Evolutionary conservation across 495 filamentous ascomycete species (phyloP), one percentile per base, ranked within the genome.

Genomic region (Podospora fimiseda): DNA sequence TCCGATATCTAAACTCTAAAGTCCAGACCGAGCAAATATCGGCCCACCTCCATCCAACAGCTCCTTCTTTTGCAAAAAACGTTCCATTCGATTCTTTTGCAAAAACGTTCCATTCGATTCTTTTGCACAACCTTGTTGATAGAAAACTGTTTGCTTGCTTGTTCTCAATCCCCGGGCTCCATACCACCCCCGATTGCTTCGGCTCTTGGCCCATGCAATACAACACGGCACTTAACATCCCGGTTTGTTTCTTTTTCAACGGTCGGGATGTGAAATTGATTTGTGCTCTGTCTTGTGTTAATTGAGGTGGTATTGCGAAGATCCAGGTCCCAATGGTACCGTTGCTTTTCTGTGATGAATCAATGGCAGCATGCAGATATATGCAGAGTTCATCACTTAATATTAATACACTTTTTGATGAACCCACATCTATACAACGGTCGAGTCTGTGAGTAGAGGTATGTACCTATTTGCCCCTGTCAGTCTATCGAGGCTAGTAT

Each of bases 381-480:
- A 33, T 33, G 27, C 27, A 33, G 6, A 11, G 27, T 5, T 33
- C 11, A 11, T 33, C 11, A 33, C 11, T 33, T 6, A 11, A 11
- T 6, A 33, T 6, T 11, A 33, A 5, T 6, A 33, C 27, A 33
- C 5, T 11, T 33, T 5, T 6, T 11, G 11, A 33, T 11, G 27
- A 33, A 6, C 27, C 5, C 27, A 33, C 5, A 33, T 5, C 27
- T 33, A 33, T 5, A 33, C 27, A 33, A 33, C 27, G 5, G 27
- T 11, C 11, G 6, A 33, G 6, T 11, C 27, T 11, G n/a, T n/a
- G n/a, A n/a, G n/a, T n/a, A n/a, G n/a, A n/a, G n/a, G 9, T 13
- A 44, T 23, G 23, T 44, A 20, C 42, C 21, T 23, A 47, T 47
- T 47, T 47, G 44, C 44, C 44, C 44, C 44, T 21, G 23, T 47